Evolutionary conservation across 2,329 filamentous ascomycete species (phyloP), one percentile per base, ranked within the genome.

Genomic region (Xylariaceae sp.): DNA sequence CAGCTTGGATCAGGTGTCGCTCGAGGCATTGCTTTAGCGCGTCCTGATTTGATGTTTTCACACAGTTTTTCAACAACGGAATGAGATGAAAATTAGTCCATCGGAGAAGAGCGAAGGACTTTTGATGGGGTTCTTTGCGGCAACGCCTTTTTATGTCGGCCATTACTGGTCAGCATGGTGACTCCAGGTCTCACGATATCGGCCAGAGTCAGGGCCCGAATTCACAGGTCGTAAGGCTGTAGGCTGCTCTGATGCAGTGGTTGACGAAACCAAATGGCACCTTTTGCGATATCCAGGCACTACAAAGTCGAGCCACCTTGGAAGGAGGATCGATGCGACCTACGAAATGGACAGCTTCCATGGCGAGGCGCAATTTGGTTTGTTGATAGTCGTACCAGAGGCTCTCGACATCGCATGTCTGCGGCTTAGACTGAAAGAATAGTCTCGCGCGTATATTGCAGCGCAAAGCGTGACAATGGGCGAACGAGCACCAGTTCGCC

Each of bases 401-500:
- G 13, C 6, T 32, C 30, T 15, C 8, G 30, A 15, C 8, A 32
- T 15, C 6, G 4, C 6, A 4, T n/a, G 30, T 32, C 15, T 32
- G 30, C 30, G 16, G 16, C 39, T 42, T 48, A 39, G 47, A 40
- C 42, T 38, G 37, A 45, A 47, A 39, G 36, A 40, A 36, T 39
- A 43, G 37, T 39, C 37, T 37, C 43, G 37, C 47, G 46, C 41
- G 32, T 33, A 38, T 31, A 39, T 32, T 38, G 37, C 43, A 45
- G 42, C 40, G 42, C 43, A 41, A 41, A 46, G 40, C 34, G 41
- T 35, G 37, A 47, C 35, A 37, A 19, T 38, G 34, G 18, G 34
- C 34, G 35, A 44, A 35, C 19, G 30, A 45, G 42, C 30, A 32
- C 22, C 19, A 42, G 45, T 45, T 51, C 54, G 55, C 56, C 56